phyloP scores from a whole-genome alignment of 805 yeast genomes.

The Ogataea methylovora region DNA sequence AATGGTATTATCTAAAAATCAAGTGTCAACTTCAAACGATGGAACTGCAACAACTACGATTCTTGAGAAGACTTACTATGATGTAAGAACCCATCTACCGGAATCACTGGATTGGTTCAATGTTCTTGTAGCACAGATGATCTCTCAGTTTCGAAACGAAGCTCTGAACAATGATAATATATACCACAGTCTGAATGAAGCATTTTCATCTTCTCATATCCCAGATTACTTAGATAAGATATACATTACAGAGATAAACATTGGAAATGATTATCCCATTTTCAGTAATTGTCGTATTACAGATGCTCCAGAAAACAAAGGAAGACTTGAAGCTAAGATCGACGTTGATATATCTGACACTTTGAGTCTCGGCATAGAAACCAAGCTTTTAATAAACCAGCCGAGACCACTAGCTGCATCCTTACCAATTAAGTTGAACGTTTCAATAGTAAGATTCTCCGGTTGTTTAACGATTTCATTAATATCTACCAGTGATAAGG shows the following conservation, averaged over 20 bases:
- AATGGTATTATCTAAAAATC: constrained; percentile 14
- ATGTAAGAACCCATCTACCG: constrained; percentile 78
- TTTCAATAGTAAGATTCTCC: constrained; percentile 83
- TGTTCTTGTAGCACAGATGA: constrained; percentile 84
- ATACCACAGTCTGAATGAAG: constrained; percentile 65
- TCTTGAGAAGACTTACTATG: constrained; percentile 85
- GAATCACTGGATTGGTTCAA: constrained; percentile 97
- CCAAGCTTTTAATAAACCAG: constrained; percentile 67
- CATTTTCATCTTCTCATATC: constrained; percentile 51
- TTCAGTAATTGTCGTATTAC: constrained; percentile 83
- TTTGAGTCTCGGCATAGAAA: constrained; percentile 77
- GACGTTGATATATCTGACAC: constrained; percentile 89
- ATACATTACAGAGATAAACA: constrained; percentile 76
- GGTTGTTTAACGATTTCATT: constrained; percentile 81
- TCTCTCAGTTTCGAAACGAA: constrained; percentile 82
- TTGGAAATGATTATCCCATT: constrained; percentile 93
- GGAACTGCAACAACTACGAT: constrained; percentile 32
- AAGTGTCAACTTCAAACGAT: constrained; percentile 7
- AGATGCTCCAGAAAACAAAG: constrained; percentile 24
- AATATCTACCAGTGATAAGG: constrained; percentile 32
- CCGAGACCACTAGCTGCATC: constrained; percentile 83
- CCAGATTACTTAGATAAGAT: constrained; percentile 81
- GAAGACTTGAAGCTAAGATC: constrained; percentile 72
- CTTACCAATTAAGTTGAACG: constrained; percentile 76
- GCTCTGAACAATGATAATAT: constrained; percentile 82